Conservation (phyloP, 352 stramenopile species). For the Plasmopara viticola region DNA sequence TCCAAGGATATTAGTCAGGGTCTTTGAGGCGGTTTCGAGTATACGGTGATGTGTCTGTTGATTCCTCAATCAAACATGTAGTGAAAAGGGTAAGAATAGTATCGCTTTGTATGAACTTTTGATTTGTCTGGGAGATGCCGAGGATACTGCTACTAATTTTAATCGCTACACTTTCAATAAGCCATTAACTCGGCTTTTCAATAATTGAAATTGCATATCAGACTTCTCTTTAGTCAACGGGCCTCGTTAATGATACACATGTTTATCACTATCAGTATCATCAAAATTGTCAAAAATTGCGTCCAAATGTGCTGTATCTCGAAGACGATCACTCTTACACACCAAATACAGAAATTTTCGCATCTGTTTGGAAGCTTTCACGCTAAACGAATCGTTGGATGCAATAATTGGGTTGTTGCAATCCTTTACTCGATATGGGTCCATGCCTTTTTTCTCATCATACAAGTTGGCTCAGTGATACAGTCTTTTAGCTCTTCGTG, state of each 20-base stretch:
- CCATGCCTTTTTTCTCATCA: not conserved
- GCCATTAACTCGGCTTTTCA: conserved; percentile 2
- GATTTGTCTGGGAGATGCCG: not conserved
- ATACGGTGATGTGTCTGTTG: conserved; percentile 3
- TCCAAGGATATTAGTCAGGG: conserved; percentile 3
- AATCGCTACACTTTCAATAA: conserved; percentile 1
- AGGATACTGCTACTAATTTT: conserved; percentile 1
- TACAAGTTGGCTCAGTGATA: not conserved
- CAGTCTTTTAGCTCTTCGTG: conserved; percentile 1
- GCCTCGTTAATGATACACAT: not conserved
- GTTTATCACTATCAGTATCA: not conserved
- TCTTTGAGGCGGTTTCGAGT: conserved; percentile 1
- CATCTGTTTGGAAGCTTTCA: not conserved
- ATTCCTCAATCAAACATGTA: not conserved
- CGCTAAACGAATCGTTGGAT: not conserved
- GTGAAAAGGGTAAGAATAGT: not conserved
- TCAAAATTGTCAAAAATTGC: not conserved
- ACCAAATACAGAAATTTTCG: not conserved
- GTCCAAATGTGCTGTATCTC: not conserved
- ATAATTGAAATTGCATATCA: conserved; percentile 1
- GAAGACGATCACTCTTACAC: not conserved
- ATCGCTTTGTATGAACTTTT: not conserved
- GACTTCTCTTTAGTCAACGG: conserved; percentile 1
- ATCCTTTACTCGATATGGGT: not conserved
- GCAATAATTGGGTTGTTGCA: too few relatives aligned